These are phyloP conservation scores for Sideroxylon spinosum DNA, from an alignment of 179 eudicot genomes.

Conservation along the genomic window DNA sequence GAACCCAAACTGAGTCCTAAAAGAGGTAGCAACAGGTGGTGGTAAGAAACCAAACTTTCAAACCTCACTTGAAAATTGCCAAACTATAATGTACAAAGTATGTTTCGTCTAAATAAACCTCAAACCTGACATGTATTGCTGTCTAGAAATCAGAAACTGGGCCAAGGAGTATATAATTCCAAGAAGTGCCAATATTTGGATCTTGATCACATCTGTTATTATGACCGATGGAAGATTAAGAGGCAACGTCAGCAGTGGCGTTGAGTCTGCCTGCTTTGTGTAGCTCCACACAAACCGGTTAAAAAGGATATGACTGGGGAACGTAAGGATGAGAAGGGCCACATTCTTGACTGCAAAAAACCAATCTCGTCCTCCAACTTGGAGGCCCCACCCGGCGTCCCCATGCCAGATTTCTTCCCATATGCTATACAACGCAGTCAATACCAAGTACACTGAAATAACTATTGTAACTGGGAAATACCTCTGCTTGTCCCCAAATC, in stretches of 20 bases:
- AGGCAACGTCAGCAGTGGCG: conserved; percentile 71
- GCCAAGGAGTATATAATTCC: conserved; percentile 88
- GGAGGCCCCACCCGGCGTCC: conserved; percentile 84
- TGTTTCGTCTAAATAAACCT: conserved; percentile 65
- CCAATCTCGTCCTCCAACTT: conserved; percentile 90
- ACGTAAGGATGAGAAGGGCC: conserved; percentile 78
- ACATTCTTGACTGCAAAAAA: conserved; percentile 85
- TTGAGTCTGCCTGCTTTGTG: conserved; percentile 65
- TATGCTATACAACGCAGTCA: conserved; percentile 65
- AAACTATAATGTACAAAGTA: conserved; percentile 28
- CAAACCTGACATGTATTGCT: conserved; percentile 83
- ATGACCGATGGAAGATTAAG: conserved; percentile 79
- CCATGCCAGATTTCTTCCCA: conserved; percentile 98
- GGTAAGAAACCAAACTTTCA: conserved; percentile 15
- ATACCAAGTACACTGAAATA: conserved; percentile 69
- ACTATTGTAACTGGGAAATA: conserved; percentile 83
- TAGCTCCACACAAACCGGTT: conserved; percentile 93
- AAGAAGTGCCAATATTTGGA: conserved; percentile 79
- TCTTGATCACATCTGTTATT: conserved; percentile 79
- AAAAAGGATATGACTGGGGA: conserved; percentile 88
- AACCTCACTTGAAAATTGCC: conserved; percentile 25
- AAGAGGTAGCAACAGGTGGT: conserved; percentile 3
- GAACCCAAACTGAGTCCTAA: conserved; percentile 3
- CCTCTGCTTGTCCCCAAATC: conserved; percentile 96
- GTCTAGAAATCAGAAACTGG: conserved; percentile 90